Evolutionary conservation across 2,329 filamentous ascomycete species (phyloP), one percentile per base, ranked within the genome.

Genomic region (Aureobasidium melanogenum): DNA sequence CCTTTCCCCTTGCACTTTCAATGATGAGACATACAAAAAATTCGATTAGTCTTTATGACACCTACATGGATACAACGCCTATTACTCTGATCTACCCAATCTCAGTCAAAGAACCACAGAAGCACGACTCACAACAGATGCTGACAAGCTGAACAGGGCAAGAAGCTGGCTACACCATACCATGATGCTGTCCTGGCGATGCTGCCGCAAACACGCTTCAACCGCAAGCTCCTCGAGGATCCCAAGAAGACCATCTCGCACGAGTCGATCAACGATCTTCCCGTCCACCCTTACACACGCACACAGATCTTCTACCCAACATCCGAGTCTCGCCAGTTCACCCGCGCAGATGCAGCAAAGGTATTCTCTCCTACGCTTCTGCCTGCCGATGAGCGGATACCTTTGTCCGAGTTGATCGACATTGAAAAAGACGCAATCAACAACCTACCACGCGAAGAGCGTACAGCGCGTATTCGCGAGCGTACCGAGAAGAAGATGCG

Each of bases 1-100:
- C 17, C 39, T 28, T 26, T 60, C 22, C 24, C 34, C 62, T 70
- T 68, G 66, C 66, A 79, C 87, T 61, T 70, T 67, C 66, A 65
- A 79, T 88, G 86, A 88, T 88, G 86, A 89, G 82, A 77, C 84
- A 69, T 82, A 74, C 79, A 83, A 84, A 86, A 85, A 84, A 88
- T 79, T 84, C 93, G 93, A 97, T 97, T 96, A 97, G 93, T 97
- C 93, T 96, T 95, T 82, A 97, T 96, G 92, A 97, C 92, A 86
- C 75, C 79, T 74, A 85, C 81, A 86, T 94, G 90, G 89, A 97
- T 93, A 93, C 80, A 88, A 82, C 83, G 81, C 84, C 84, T 87
- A 57, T 26, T 19, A 59, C 84, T 87, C 87, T 90, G 87, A 90
- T 67, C n/a, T 22, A 22, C 46, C 12, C 38, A 41, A n/a, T 8